These are phyloP conservation scores for Saccharomyces hybrid DNA, from an alignment of 1,139 yeast genomes.

Conservation along the genomic window DNA sequence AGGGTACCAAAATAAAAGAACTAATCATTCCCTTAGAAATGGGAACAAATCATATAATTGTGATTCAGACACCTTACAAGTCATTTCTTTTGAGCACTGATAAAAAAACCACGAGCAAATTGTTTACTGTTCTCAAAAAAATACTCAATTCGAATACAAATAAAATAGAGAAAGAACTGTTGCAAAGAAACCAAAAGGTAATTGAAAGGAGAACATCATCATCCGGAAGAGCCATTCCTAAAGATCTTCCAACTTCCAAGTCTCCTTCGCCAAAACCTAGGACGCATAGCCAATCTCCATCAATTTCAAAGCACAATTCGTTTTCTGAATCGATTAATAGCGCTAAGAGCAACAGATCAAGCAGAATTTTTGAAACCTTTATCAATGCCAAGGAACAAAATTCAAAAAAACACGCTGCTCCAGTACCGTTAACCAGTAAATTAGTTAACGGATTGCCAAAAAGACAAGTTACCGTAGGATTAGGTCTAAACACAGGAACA, in stretches of 20 bases:
- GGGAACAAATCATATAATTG: slow-evolving; percentile 14
- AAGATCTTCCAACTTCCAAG: slow-evolving; percentile 6
- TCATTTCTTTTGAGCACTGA: slow-evolving; percentile 23
- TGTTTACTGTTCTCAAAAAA: slow-evolving; percentile 23
- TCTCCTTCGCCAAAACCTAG: slow-evolving; percentile 1
- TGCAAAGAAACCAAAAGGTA: background rate
- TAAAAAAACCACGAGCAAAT: slow-evolving; percentile 12
- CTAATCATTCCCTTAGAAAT: slow-evolving; percentile 11
- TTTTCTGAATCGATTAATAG: background rate
- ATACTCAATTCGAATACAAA: slow-evolving; percentile 15
- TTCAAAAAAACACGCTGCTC: slow-evolving; percentile 17
- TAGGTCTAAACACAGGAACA: slow-evolving; percentile 13
- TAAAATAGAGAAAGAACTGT: slow-evolving; percentile 13
- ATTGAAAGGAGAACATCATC: background rate
- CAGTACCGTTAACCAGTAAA: slow-evolving; percentile 26
- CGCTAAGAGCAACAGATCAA: slow-evolving; percentile 5
- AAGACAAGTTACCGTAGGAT: slow-evolving; percentile 13
- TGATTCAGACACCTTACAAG: slow-evolving; percentile 27
- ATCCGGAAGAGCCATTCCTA: background rate
- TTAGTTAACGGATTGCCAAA: slow-evolving; percentile 33
- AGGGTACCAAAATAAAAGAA: slow-evolving; percentile 24
- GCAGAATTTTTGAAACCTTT: slow-evolving; percentile 30
- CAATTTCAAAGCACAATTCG: slow-evolving; percentile 2
- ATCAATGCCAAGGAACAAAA: slow-evolving; percentile 28
- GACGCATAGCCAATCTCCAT: slow-evolving; percentile 3